Evolutionary conservation across 108 stramenopile species (phyloP), one percentile per base, ranked within the genome.

Genomic region (Fragilaria radians): DNA sequence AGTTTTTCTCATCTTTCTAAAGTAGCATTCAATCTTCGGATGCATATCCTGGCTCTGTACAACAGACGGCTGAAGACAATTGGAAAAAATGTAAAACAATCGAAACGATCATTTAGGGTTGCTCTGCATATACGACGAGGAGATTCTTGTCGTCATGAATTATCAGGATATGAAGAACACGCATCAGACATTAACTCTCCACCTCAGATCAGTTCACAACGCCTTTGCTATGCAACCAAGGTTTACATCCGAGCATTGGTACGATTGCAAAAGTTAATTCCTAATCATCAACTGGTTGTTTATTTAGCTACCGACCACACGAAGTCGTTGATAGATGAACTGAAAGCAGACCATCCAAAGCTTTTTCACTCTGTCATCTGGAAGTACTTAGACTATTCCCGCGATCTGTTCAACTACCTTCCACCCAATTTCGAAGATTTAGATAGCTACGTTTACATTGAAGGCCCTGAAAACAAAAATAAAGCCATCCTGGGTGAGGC

Each of bases 301-400:
- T 70, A 62, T 34, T 25, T 70, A 25, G 46, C 69, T 19, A 65
- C 70, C 0, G 70, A 65, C 48, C 27, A 65, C 29, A 24, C 63
- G 0, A 52, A 50, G 0, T 28, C 46, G 29, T 5, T 71, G 3
- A 29, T 71, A 22, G 33, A 46, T 26, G 70, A 65, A 42, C 64
- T 71, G 9, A 3, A 46, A 17, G 21, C 57, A 14, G 24, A 52
- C 36, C 19, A 49, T 29, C 17, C 5, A n/a, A 24, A 68, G 0
- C 18, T 56, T 18, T 57, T 53, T 11, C 32, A 63, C 0, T n/a
- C 32, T 17, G 48, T 63, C 22, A 49, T 21, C 1, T 71, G 70
- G 70, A 21, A 71, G 9, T 57, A 51, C 28, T 11, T 65, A 26
- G 48, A 65, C 48, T 25, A 47, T 32, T 54, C 67, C 3, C 59